Base-by-base conservation (phyloP, 305 asterid genomes). In the Rubia peregrina region DNA sequence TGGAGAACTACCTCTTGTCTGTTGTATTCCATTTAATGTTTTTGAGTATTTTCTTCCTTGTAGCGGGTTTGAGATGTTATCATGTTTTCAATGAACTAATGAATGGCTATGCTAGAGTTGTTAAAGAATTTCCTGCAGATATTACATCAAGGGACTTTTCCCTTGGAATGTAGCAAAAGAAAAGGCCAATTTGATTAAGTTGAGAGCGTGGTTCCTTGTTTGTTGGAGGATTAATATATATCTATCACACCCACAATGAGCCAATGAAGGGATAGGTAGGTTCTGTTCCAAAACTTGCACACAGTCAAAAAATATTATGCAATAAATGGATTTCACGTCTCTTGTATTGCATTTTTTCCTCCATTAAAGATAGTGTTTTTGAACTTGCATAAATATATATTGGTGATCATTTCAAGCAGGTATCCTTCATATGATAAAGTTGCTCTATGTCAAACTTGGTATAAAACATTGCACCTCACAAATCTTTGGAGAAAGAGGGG, bases 121-220 rank as follows among this genome's bases (percentile, higher is more conserved):
- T 90, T 38, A 91, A 86, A 77, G 98, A 88, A 81, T 79, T 95
- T 80, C 98, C 99, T 30, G 80, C 77, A 0, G 95, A 87, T 77
- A 78, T 95, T 79, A 92, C 86, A 72, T 86, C 94, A 19, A 91
- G 86, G 82, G 98, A 87, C 98, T 67, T 77, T 95, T 76, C 84
- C 78, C 78, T 98, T 91, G 71, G 96, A 95, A 79, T 91, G 99
- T 77, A 91, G 98, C 87, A 95, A 94, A 79, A 94, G 99, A 62
- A 91, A 91, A 82, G 99, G 97, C 74, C 84, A 73, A 64, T 91
- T 88, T 82, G 99, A 95, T 83, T 91, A 95, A 74, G 81, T 85
- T 21, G 97, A 95, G 76, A 79, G 85, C 71, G 95, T 95, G 17
- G 96, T 95, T 76, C 99, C 99, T 42, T 79, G 87, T 4, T 88